phyloP scores from a whole-genome alignment of 2,329 filamentous ascomycete species.

The Aspergillus felis region DNA sequence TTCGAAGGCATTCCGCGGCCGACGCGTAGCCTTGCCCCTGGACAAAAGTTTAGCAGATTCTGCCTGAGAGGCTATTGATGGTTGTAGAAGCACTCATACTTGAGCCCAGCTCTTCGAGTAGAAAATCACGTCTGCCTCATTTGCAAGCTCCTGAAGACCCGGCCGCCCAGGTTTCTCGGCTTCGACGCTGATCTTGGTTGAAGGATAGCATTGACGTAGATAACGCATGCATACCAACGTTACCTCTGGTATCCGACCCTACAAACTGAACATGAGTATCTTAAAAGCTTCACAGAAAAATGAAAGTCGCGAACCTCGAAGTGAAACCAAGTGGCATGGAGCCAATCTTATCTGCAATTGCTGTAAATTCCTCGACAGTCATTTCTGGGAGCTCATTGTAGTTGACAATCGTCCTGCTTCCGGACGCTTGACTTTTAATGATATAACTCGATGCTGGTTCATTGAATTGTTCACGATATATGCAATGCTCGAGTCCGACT shows the following conservation, averaged over 20 bases:
- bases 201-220: conserved; percentile 47
- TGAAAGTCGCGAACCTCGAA: conserved; percentile 56
- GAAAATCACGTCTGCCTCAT: conserved; percentile 66
- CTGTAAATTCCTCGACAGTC: conserved; percentile 57
- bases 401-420: conserved; percentile 67
- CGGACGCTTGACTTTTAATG: conserved; percentile 56
- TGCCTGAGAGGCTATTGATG: neutral
- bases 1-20: conserved; percentile 50
- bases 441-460: conserved; percentile 68
- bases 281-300: neutral
- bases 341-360: conserved; percentile 39
- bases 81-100: conserved; percentile 37
- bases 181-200: conserved; percentile 62
- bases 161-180: conserved; percentile 64
- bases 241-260: conserved; percentile 63
- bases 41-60: neutral
- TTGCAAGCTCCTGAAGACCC: conserved; percentile 58
- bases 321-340: conserved; percentile 59
- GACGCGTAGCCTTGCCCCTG: conserved; percentile 40
- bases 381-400: conserved; percentile 66
- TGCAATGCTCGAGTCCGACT: conserved; percentile 53
- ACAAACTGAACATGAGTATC: neutral
- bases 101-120: conserved; percentile 69
- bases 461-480: conserved; percentile 53
- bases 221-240: conserved; percentile 57